phyloP scores from a whole-genome alignment of 208 protist species.

The Angomonas deanei region DNA sequence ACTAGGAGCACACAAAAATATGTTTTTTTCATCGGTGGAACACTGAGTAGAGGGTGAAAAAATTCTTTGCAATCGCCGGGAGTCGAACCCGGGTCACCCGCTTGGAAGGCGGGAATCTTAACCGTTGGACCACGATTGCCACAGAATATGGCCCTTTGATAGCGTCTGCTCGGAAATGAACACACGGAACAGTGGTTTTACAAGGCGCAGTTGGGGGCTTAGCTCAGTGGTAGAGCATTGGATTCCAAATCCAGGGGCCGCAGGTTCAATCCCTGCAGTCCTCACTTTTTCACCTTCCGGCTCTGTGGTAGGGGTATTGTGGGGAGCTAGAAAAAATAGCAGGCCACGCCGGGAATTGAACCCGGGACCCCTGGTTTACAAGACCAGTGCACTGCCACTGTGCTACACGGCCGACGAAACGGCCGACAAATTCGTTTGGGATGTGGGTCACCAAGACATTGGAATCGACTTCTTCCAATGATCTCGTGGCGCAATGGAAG shows the following conservation, averaged over 20 bases:
- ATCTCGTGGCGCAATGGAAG: conserved; percentile 67
- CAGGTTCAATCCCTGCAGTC: conserved; percentile 52
- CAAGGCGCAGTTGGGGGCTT: conserved; percentile 11
- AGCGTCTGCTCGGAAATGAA: background rate
- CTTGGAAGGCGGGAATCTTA: conserved; percentile 12
- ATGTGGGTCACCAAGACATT: background rate
- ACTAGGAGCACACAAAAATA: conserved; percentile 27
- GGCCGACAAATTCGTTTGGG: too few relatives aligned
- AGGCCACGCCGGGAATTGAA: conserved; percentile 95
- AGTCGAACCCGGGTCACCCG: conserved; percentile 8
- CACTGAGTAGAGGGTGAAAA: background rate
- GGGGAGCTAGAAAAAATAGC: conserved; percentile 25
- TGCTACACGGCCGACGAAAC: conserved; percentile 94
- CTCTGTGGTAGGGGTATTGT: too few relatives aligned
- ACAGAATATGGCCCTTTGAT: background rate
- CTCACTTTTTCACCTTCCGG: conserved; percentile 16
- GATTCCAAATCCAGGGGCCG: conserved; percentile 43
- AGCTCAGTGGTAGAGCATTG: conserved; percentile 52
- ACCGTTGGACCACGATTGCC: conserved; percentile 7
- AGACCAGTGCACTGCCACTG: conserved; percentile 95
- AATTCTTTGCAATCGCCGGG: background rate
- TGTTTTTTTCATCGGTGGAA: background rate
- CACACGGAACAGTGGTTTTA: background rate
- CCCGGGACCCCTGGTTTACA: conserved; percentile 94
- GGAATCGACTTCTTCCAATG: conserved; percentile 2